Conservation (phyloP, 2,329 filamentous ascomycete genomes). For the Cladobotryum mycophilum region DNA sequence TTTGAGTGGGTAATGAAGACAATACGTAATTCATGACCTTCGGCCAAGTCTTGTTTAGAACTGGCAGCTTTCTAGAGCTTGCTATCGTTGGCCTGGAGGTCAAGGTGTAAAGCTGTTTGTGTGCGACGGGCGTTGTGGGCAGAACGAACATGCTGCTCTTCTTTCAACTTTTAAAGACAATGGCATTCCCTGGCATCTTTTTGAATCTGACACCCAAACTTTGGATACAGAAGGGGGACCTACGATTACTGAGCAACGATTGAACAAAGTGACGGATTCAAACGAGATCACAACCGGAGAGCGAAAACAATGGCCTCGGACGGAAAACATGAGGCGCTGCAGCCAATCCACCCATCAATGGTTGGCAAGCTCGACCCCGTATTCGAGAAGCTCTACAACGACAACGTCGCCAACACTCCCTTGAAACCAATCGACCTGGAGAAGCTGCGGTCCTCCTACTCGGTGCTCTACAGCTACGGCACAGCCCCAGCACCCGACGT, state of each 20-base stretch:
- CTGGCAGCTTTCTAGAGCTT: too few relatives aligned
- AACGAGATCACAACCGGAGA: background rate
- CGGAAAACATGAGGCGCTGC: constrained; percentile 36
- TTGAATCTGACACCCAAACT: too few relatives aligned
- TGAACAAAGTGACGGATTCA: too few relatives aligned
- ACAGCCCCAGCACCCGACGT: constrained; percentile 36
- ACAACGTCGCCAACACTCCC: constrained; percentile 35
- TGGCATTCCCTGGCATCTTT: too few relatives aligned
- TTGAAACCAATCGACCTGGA: constrained; percentile 34
- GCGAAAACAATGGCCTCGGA: constrained; percentile 6
- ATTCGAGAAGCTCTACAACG: constrained; percentile 43
- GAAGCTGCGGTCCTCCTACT: constrained; percentile 35
- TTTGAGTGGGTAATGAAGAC: background rate
- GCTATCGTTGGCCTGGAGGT: too few relatives aligned
- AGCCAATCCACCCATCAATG: constrained; percentile 42
- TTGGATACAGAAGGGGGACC: too few relatives aligned
- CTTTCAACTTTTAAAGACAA: too few relatives aligned
- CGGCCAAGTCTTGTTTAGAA: too few relatives aligned
- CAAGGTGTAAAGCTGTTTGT: too few relatives aligned
- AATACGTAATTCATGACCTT: too few relatives aligned
- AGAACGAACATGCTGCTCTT: too few relatives aligned
- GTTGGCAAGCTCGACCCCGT: constrained; percentile 39
- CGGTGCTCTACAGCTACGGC: constrained; percentile 38
- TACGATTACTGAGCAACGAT: background rate
- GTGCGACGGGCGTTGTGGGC: too few relatives aligned